Evolutionary conservation across 768 basidiomycete species (phyloP), one percentile per base, ranked within the genome.

Genomic region (Agaricus sinodeliciosus): DNA sequence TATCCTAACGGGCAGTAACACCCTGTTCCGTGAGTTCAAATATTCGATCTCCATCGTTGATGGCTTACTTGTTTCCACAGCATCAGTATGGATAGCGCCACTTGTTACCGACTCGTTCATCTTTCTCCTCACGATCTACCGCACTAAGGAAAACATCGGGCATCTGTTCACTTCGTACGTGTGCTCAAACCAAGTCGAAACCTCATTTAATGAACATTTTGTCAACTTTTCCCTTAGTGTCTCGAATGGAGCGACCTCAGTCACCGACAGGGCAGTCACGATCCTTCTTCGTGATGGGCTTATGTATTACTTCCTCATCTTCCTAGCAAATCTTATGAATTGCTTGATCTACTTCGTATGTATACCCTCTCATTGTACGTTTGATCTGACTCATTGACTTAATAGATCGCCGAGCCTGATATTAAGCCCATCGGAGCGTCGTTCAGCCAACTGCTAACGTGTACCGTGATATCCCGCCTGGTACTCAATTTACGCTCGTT

Each of bases 291-390:
- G 64, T 27, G 65, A 67, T 37, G 65, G 65, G 2, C 39, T 54
- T 19, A 44, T 65, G 16, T 67, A 65, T 40, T 67, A 63, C 49
- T 49, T 67, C 18, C 51, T 58, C 12, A 63, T 67, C 7, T 63
- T 64, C 48, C 34, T 62, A 28, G 60, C 59, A 3, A 67, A 67
- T 52, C 40, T 65, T 8, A 27, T 63, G 35, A 67, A 65, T 42
- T 57, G 58, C n/a, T 41, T 67, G 15, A 59, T 67, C 5, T 67
- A 56, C 45, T 62, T 62, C 37, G 65, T 65, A 57, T 48, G 65
- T 57, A 45, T 25, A 9, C 26, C 26, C 12, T 18, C 11, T 45
- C 19, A 12, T 43, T 9, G 8, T 16, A 35, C 27, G 7, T 28
- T n/a, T 15, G 13, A 12, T 50, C 16, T 47, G 28, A 2, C 12